Evolutionary conservation across 108 stramenopile species (phyloP), one percentile per base, ranked within the genome.

Genomic region (Cyclotella sp.): DNA sequence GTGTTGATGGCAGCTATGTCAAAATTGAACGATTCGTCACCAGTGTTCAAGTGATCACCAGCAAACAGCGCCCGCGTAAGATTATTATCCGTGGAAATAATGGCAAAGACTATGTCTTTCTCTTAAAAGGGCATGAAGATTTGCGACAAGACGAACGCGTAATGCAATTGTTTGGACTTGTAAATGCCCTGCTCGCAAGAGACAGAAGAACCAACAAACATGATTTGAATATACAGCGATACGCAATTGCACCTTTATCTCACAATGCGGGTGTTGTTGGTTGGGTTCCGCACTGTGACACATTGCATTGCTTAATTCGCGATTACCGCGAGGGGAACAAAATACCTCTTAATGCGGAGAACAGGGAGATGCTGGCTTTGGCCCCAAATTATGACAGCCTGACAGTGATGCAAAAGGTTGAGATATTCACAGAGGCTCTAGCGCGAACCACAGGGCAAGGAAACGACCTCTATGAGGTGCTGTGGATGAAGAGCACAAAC

Each of bases 101-200:
- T 73, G 99, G 99, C 11, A 89, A 91, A 62, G 96, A 98, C 63
- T 99, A 99, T 86, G 85, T 96, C 6, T 99, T 98, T 73, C 87
- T 99, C 16, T 92, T 99, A n/a, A 99, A 99, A 84, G 99, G 98
- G 7, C 98, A 99, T 82, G 99, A 99, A 78, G 99, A 99, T 83
- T 81, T 99, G 68, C 82, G 99, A 34, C 99, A 99, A 81, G 99
- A 99, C 77, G 99, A 99, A 86, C 88, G 99, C 24, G 98, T 97
- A 43, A 99, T 99, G 99, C 99, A 99, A 78, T 86, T 99, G 18
- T 99, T 99, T 70, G 99, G 98, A 3, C 84, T 98, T 57, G 98
- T 99, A 14, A 99, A 99, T 87, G 97, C 98, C 8, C 93, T 99
- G 43, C 85, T 99, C 45, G 94, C 92, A 45, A 92, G 97, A 64